Percentiles rank a stretch among this genome's conserved stretches.
phyloP scores from a whole-genome alignment of 225 moss, liverwort and hornwort species.

The Rhytidiadelphus loreus region DNA sequence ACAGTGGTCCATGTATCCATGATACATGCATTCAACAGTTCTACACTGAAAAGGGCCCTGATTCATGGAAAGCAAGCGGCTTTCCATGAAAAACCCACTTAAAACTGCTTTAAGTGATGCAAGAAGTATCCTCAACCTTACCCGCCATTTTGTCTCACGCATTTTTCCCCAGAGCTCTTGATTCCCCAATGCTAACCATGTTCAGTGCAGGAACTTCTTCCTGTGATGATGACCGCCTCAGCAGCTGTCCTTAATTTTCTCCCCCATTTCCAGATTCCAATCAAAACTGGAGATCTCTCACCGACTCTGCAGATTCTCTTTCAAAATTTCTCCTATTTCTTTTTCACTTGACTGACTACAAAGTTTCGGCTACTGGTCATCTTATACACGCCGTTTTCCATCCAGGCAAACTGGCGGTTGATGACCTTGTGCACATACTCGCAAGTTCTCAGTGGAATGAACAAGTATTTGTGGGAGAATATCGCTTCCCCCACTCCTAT shows the following conservation, averaged over 20 bases:
- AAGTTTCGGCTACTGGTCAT: background rate
- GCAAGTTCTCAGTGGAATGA: slow-evolving; percentile 19
- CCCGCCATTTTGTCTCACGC: background rate
- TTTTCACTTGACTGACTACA: slow-evolving; percentile 2
- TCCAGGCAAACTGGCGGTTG: slow-evolving; percentile 7
- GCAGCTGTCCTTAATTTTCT: background rate
- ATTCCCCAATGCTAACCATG: background rate
- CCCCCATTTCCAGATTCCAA: background rate
- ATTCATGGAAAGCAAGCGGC: background rate
- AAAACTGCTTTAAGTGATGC: background rate
- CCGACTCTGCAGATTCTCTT: background rate
- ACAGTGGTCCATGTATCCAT: background rate
- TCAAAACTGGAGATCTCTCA: background rate
- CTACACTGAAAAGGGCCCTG: background rate
- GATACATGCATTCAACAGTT: background rate
- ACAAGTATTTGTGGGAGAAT: slow-evolving; percentile 38
- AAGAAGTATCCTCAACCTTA: background rate
- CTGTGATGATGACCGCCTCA: background rate
- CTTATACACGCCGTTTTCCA: slow-evolving; percentile 10
- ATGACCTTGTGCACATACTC: slow-evolving; percentile 35
- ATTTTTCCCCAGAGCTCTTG: background rate
- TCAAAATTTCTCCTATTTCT: background rate
- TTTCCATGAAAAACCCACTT: background rate
- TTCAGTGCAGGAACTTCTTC: background rate
- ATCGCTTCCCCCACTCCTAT: slow-evolving; percentile 53